Conservation (phyloP, 352 stramenopile genomes). For the Pythium scleroteichum region DNA sequence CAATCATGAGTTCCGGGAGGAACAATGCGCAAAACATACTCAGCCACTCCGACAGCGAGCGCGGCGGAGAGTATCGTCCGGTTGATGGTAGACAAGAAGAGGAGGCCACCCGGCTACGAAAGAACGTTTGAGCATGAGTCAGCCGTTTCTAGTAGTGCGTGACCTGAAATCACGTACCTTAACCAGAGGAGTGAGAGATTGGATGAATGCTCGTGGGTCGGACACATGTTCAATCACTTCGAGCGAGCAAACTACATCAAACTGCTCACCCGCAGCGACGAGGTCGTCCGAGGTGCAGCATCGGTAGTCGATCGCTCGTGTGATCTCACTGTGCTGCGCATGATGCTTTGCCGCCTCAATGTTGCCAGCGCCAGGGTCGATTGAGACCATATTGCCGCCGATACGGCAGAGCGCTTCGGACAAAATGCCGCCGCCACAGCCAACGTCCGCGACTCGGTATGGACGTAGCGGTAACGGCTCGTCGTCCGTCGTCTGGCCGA, state of each 20-base stretch:
- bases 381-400: constrained; percentile 69
- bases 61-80: constrained; percentile 65
- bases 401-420: constrained; percentile 80
- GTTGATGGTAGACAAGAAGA: constrained; percentile 89
- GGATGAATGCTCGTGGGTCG: constrained; percentile 66
- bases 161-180: constrained; percentile 63
- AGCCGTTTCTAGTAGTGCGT: too few relatives aligned
- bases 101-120: constrained; percentile 59
- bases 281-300: constrained; percentile 82
- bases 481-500: constrained; percentile 43
- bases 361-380: constrained; percentile 71
- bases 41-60: constrained; percentile 71
- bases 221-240: constrained; percentile 87
- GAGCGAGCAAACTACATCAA: constrained; percentile 85
- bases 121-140: neutral
- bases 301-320: constrained; percentile 77
- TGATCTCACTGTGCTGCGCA: constrained; percentile 47
- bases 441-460: constrained; percentile 69
- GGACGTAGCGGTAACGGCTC: constrained; percentile 53
- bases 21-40: constrained; percentile 76
- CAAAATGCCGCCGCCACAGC: constrained; percentile 83
- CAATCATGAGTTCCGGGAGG: constrained; percentile 84
- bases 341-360: constrained; percentile 73
- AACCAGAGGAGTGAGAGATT: constrained; percentile 73
- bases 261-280: constrained; percentile 63